Evolutionary conservation across 1,284 basidiomycete genomes (phyloP).

Genomic region (Vanrija pseudolonga): DNA sequence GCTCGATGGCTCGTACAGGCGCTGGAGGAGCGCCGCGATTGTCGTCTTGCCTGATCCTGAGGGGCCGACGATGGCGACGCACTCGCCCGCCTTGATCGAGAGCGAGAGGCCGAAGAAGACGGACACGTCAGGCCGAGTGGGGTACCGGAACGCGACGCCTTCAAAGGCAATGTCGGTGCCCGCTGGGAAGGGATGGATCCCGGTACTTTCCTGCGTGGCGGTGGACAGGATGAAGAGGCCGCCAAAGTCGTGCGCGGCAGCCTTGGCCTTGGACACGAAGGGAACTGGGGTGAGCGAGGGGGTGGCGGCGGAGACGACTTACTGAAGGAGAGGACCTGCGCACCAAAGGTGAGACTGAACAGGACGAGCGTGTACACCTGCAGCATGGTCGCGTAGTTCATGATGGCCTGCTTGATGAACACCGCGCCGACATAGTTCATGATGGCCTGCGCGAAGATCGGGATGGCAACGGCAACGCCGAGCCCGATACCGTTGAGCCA

Average conservation of each 20-base stretch:
- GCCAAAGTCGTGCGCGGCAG: conserved; percentile 75
- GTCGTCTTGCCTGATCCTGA: conserved; percentile 90
- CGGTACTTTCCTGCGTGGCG: conserved; percentile 63
- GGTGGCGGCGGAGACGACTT: conserved; percentile 42
- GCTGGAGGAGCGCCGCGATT: conserved; percentile 72
- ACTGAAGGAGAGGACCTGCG: conserved; percentile 85
- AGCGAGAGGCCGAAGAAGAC: conserved; percentile 68
- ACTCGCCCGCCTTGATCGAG: conserved; percentile 65
- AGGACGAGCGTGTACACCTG: conserved; percentile 86
- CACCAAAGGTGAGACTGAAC: conserved; percentile 87
- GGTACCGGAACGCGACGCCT: conserved; percentile 76
- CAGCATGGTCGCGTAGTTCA: conserved; percentile 82
- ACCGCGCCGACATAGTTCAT: conserved; percentile 86
- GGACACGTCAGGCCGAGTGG: conserved; percentile 66
- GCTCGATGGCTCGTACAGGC: conserved; percentile 71
- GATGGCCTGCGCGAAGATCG: conserved; percentile 79
- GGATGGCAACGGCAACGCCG: conserved; percentile 73
- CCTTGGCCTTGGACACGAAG: conserved; percentile 70
- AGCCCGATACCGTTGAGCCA: conserved; percentile 79
- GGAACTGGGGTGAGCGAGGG: conserved; percentile 56
- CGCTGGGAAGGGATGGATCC: conserved; percentile 62
- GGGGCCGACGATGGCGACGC: conserved; percentile 79
- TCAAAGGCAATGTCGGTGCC: conserved; percentile 64
- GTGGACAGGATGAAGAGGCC: conserved; percentile 60
- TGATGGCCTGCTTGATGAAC: conserved; percentile 73